Evolutionary conservation across 441 rosid genomes (phyloP), one percentile per base, ranked within the genome.

Genomic region (Geranium incanum): DNA sequence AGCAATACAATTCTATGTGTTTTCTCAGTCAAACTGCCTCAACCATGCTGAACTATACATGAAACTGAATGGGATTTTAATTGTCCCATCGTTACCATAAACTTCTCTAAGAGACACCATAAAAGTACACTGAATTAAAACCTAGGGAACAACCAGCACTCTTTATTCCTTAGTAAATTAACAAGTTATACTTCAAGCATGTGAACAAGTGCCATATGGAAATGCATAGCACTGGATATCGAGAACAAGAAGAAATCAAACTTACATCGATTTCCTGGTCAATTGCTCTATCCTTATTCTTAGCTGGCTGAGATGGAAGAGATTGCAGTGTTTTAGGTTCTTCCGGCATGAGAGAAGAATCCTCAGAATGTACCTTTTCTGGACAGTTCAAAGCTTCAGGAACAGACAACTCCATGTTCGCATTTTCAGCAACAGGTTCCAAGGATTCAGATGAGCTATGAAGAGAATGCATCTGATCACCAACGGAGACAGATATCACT

Each of bases 231-330:
- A 62, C 66, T 62, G 5, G 1, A 23, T 19, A 21, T 4, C 33
- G 11, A 45, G 9, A 16, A 38, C 8, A 66, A 16, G 43, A 70
- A 67, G 76, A 9, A 70, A 67, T 28, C 41, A 38, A 45, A 77
- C 81, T 28, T 77, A 77, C 80, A 28, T 77, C 83, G 39, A 70
- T 66, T 57, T 77, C 75, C 15, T 15, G 6, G 23, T 13, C 1
- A 52, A 45, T 52, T 12, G 78, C 68, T 67, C 65, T 74, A 50
- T 68, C 57, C 16, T 45, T 52, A 12, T 50, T 50, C 38, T 62
- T 74, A 68, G 66, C 71, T 19, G 55, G 70, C 39, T 36, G 52
- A 5, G 78, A 75, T 15, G 41, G 73, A 38, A 75, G 70, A 70
- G 59, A 59, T 55, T 68, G 68, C 36, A 36, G 71, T 23, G 1